Evolutionary conservation across 2,329 filamentous ascomycete genomes (phyloP), one percentile per base, ranked within the genome.

Genomic region (Neopestalotiopsis sp.): DNA sequence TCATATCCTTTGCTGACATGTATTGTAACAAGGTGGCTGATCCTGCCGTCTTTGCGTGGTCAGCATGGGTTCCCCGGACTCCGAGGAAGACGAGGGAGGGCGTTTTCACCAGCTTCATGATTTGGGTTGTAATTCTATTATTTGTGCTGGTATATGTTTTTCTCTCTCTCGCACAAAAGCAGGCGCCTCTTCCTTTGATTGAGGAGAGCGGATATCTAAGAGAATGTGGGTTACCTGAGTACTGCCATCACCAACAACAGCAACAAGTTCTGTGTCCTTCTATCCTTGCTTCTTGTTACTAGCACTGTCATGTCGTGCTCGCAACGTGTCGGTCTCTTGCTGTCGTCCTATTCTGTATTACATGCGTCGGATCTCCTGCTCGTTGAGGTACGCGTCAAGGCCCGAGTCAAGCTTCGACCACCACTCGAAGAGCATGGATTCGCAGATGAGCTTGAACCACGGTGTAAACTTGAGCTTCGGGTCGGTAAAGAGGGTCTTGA

Each of bases 371-470:
- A 98, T 97, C 78, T 92, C 86, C 78, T 90, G 89, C 85, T 98
- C 95, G 78, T 94, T 91, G 82, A 90, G 88, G 83, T 95, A 97
- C 83, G 93, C 92, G 70, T 97, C 92, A 74, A 98, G 85, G 10
- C 92, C 93, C 30, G 88, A 84, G 74, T 96, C 91, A 68, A 98
- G 88, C 82, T 93, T 90, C 78, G 91, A 86, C 96, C 96, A 99
- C 96, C 96, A 99, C 81, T 98, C 92, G 76, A 97, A 99, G 57
- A 99, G 89, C 93, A 98, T 95, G 63, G 94, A 94, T 81, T 98
- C 88, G 87, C 96, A 99, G 78, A 99, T 98, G 74, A 99, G 91
- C 87, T 97, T 97, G 86, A 99, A 99, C 96, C 96, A 99, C 1
- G 96, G 96, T 0, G 96, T 99, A 81, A 98, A 98, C 76, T 91